Evolutionary conservation across 2,329 filamentous ascomycete genomes (phyloP).

Genomic region (Aspergillus pseudoterreus): DNA sequence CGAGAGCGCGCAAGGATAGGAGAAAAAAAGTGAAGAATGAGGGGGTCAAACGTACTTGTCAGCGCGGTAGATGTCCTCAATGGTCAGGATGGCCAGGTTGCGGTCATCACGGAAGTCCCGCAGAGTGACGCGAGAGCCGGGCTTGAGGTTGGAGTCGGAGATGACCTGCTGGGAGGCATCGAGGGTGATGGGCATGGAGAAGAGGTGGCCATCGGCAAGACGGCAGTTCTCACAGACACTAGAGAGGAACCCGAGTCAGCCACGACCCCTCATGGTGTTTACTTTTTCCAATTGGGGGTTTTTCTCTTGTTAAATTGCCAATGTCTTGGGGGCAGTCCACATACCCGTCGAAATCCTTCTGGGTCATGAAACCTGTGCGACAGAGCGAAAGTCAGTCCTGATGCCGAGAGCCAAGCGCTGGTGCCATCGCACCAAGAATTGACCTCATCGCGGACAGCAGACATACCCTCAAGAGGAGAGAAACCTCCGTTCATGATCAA

Average conservation of each 20-base stretch:
- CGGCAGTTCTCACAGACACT: conserved; percentile 88
- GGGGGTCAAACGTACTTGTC: conserved; percentile 68
- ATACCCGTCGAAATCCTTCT: conserved; percentile 94
- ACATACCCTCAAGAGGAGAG: conserved; percentile 89
- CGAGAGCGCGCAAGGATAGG: not conserved
- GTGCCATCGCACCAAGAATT: conserved; percentile 6
- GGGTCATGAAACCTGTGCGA: conserved; percentile 81
- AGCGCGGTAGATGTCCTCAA: conserved; percentile 92
- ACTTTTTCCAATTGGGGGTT: not conserved
- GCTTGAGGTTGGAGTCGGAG: conserved; percentile 69
- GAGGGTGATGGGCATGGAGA: conserved; percentile 95
- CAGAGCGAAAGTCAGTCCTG: conserved; percentile 12
- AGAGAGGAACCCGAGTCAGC: conserved; percentile 16
- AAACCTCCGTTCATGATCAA: conserved; percentile 97
- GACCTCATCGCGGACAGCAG: not conserved
- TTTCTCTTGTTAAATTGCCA: not conserved
- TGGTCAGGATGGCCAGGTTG: conserved; percentile 90
- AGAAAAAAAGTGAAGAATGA: not conserved
- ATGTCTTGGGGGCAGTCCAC: conserved; percentile 18
- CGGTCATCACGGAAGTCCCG: conserved; percentile 95
- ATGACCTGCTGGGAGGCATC: conserved; percentile 76
- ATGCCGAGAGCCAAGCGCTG: conserved; percentile 5
- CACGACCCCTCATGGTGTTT: not conserved
- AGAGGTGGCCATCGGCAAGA: conserved; percentile 82
- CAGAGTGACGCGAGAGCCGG: conserved; percentile 78